These are phyloP conservation scores for Fusarium citri DNA, from an alignment of 2,329 filamentous ascomycete species.

Conservation along the genomic window DNA sequence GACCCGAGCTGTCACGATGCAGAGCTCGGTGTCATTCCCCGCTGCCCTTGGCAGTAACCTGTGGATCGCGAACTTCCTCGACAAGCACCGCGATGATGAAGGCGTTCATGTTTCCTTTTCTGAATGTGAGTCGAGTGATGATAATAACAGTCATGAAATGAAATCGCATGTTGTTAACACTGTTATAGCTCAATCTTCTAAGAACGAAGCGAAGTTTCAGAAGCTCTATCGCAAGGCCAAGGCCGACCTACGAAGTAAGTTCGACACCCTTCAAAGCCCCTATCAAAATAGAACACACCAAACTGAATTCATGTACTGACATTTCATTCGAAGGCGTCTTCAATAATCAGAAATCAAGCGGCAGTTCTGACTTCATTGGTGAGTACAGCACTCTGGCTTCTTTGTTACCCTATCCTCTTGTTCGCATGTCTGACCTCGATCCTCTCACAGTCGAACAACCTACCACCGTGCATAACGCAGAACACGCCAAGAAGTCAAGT, in stretches of 20 bases:
- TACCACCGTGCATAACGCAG: not conserved
- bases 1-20: slow-evolving; percentile 6
- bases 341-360: not conserved
- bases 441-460: not conserved
- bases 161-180: not conserved
- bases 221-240: slow-evolving; percentile 13
- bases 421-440: slow-evolving; percentile 3
- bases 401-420: not conserved
- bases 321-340: slow-evolving; percentile 5
- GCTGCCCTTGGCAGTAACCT: slow-evolving; percentile 18
- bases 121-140: slow-evolving; percentile 6
- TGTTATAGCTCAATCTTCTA: not conserved
- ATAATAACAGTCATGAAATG: fast-evolving
- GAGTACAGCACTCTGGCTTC: not conserved
- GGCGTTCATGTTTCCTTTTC: not conserved
- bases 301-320: not conserved
- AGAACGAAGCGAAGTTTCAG: slow-evolving; percentile 15
- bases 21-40: slow-evolving; percentile 22
- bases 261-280: not conserved
- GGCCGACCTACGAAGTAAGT: slow-evolving; percentile 23
- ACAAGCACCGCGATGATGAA: not conserved
- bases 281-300: not conserved
- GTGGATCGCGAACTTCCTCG: slow-evolving; percentile 13
- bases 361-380: not conserved
- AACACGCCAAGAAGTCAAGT: not conserved